Conservation (phyloP, 768 basidiomycete species). For the Mrakia gelida region DNA sequence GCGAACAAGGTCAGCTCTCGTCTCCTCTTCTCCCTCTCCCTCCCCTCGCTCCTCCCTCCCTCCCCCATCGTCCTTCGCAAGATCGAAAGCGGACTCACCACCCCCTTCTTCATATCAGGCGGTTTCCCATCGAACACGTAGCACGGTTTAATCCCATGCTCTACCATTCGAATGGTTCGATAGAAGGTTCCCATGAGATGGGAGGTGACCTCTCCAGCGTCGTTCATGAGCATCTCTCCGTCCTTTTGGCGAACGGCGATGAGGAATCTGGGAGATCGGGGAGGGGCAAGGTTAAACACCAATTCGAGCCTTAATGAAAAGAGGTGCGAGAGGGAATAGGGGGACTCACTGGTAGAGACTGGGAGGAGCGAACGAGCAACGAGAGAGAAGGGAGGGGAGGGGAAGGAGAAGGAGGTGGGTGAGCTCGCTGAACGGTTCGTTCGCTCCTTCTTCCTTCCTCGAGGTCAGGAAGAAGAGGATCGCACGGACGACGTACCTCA, state of each 20-base stretch:
- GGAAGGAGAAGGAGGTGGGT: conserved; percentile 3
- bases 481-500: conserved; percentile 40
- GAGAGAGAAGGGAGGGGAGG: not conserved
- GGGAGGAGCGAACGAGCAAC: not conserved
- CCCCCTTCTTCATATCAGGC: conserved; percentile 92
- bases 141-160: conserved; percentile 95
- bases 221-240: conserved; percentile 93
- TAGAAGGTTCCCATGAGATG: conserved; percentile 99
- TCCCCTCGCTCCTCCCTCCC: too few species aligned
- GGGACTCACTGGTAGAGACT: conserved; percentile 55
- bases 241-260: conserved; percentile 96
- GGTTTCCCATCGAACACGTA: conserved; percentile 99
- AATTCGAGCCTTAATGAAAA: too few species aligned
- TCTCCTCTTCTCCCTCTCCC: too few species aligned
- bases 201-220: conserved; percentile 94
- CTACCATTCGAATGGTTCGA: conserved; percentile 88
- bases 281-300: not conserved
- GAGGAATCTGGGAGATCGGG: conserved; percentile 63
- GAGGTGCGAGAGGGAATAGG: too few species aligned
- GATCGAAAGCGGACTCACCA: conserved; percentile 58
- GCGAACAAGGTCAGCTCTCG: not conserved
- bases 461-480: too few species aligned
- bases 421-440: conserved; percentile 18
- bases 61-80: not conserved
- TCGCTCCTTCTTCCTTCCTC: not conserved